Evolutionary conservation across 345 rosid genomes (phyloP), one percentile per base, ranked within the genome.

Genomic region (Aethionema arabicum): DNA sequence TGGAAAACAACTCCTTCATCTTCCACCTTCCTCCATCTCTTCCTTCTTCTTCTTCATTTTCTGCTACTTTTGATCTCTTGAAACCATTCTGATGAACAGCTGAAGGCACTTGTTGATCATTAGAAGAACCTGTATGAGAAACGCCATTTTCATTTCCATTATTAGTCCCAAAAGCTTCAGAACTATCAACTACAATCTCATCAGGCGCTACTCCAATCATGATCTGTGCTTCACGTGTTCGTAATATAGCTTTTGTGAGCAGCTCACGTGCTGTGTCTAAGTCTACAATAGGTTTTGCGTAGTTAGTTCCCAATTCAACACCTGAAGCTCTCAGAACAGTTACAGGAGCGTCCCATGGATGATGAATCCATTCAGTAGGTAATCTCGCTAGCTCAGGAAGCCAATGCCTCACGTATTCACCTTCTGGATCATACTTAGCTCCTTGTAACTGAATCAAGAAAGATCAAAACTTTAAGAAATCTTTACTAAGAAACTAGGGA

Each of bases 281-380:
- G 8, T 92, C 93, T 65, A 82, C 76, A 43, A 92, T 85, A 8
- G 98, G 96, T 52, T 73, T 78, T 0, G 80, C 82, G 51, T 86
- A 86, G 81, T 86, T 90, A 30, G 74, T 62, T 57, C 91, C 91
- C 35, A 86, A 61, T 67, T 84, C 95, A 4, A 78, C 79, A 46
- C 93, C 98, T 0, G 98, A 78, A 55, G 89, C 86, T 73, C 74
- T 82, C 41, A 85, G 95, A 69, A 88, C 79, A 0, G 63, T 41
- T 16, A 35, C 15, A 21, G 98, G 91, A 11, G 95, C 95, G 14
- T 86, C 95, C 96, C 96, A 86, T 7, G 96, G 95, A 78, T 86
- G 92, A 77, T 86, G 98, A 59, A 88, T 88, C 98, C 98, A 91
- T 52, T 82, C 92, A 1, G 89, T 76, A 4, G 95, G 98, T 76